These are phyloP conservation scores for Teratosphaeria nubilosa DNA, from an alignment of 2,329 filamentous ascomycete species.

Conservation along the genomic window DNA sequence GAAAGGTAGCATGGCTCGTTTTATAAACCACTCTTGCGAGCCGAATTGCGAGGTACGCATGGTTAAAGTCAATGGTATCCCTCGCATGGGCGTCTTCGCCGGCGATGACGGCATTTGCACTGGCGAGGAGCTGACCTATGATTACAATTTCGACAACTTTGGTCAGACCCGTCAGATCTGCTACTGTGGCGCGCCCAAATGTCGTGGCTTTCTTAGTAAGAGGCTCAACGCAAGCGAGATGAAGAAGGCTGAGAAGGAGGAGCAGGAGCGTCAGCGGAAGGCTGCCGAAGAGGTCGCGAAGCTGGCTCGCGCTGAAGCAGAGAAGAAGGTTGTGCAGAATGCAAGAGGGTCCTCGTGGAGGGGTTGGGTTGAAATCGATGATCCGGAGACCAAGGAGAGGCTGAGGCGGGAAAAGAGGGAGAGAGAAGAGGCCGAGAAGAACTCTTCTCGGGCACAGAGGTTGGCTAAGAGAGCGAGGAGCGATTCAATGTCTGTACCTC, in stretches of 20 bases:
- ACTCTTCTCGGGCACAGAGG: slow-evolving; percentile 18
- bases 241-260: slow-evolving; percentile 20
- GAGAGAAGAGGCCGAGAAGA: slow-evolving; percentile 20
- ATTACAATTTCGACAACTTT: slow-evolving; percentile 59
- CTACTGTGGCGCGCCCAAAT: slow-evolving; percentile 50
- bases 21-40: slow-evolving; percentile 95
- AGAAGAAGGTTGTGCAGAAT: slow-evolving; percentile 18
- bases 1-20: slow-evolving; percentile 87
- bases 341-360: slow-evolving; percentile 19
- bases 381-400: slow-evolving; percentile 18
- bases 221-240: slow-evolving; percentile 21
- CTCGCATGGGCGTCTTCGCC: slow-evolving; percentile 92
- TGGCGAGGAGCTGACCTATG: slow-evolving; percentile 92
- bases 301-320: slow-evolving; percentile 18
- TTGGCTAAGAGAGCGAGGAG: slow-evolving; percentile 10
- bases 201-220: slow-evolving; percentile 47
- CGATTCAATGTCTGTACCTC: slow-evolving; percentile 4
- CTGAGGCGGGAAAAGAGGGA: slow-evolving; percentile 19
- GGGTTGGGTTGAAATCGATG: slow-evolving; percentile 22
- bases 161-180: slow-evolving; percentile 41
- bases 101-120: slow-evolving; percentile 84
- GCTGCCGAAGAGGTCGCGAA: slow-evolving; percentile 18
- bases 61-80: slow-evolving; percentile 91
- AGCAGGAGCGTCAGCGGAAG: slow-evolving; percentile 16
- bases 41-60: slow-evolving; percentile 77